Evolutionary conservation across 2,329 filamentous ascomycete genomes (phyloP).

Genomic region (Colletotrichum acutatum): DNA sequence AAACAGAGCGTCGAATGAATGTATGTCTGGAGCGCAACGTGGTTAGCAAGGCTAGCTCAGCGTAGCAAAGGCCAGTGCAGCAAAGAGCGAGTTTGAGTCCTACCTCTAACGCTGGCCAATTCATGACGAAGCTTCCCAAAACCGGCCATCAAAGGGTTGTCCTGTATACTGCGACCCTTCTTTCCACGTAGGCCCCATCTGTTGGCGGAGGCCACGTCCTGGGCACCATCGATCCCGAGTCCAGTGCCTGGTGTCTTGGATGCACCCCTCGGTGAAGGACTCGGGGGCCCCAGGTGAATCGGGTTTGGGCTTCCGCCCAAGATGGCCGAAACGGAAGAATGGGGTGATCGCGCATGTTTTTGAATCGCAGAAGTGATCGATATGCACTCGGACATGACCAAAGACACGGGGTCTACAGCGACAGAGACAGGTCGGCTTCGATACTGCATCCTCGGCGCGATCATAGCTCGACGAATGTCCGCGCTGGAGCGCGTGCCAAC

Average conservation of each 20-base stretch:
- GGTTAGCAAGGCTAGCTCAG: constrained; percentile 40
- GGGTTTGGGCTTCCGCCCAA: constrained; percentile 79
- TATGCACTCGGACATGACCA: constrained; percentile 99
- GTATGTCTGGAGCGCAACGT: constrained; percentile 72
- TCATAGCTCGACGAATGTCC: constrained; percentile 38
- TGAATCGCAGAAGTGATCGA: constrained; percentile 98
- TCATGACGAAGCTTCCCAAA: constrained; percentile 92
- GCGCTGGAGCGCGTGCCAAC: constrained; percentile 8
- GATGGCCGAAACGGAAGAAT: constrained; percentile 96
- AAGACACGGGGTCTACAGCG: constrained; percentile 87
- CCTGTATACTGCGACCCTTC: constrained; percentile 96
- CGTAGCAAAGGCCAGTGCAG: neutral
- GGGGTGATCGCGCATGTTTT: constrained; percentile 95
- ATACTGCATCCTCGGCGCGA: constrained; percentile 64
- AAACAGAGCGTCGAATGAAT: constrained; percentile 86
- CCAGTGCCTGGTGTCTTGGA: constrained; percentile 53
- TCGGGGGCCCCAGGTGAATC: constrained; percentile 63
- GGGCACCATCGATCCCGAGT: constrained; percentile 52
- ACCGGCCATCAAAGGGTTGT: constrained; percentile 94
- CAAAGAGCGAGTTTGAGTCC: constrained; percentile 33
- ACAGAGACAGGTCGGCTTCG: constrained; percentile 76
- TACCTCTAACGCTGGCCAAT: constrained; percentile 85
- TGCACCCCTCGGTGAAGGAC: constrained; percentile 51
- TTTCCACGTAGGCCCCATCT: constrained; percentile 94
- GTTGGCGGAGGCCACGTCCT: constrained; percentile 75